These are phyloP conservation scores for Penicillium sp. DNA, from an alignment of 2,329 filamentous ascomycete species.

Conservation along the genomic window DNA sequence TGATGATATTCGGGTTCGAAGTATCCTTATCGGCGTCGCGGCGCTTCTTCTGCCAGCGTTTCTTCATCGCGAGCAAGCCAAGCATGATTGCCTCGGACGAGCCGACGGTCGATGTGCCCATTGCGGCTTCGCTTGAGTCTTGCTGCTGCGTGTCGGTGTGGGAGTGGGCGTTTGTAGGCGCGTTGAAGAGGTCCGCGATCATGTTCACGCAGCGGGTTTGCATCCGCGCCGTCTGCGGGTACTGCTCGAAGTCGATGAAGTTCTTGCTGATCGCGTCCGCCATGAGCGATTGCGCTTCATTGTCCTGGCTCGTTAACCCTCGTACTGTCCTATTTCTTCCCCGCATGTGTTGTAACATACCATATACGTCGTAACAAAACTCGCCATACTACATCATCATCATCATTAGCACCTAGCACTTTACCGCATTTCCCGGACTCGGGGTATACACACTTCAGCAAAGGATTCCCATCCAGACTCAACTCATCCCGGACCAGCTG, in stretches of 20 bases:
- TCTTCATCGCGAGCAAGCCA: slow-evolving; percentile 74
- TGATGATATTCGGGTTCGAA: slow-evolving; percentile 71
- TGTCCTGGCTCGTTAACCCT: slow-evolving; percentile 47
- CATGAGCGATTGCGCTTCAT: slow-evolving; percentile 68
- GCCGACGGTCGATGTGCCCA: slow-evolving; percentile 72
- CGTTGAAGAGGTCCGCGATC: slow-evolving; percentile 68
- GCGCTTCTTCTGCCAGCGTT: slow-evolving; percentile 72
- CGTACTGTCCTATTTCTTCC: neutral
- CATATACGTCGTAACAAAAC: slow-evolving; percentile 75
- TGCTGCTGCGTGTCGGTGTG: neutral
- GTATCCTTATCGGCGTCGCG: slow-evolving; percentile 65
- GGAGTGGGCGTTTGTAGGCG: slow-evolving; percentile 50
- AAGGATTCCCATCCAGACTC: slow-evolving; percentile 69
- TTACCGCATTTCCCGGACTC: neutral
- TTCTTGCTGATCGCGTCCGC: slow-evolving; percentile 73
- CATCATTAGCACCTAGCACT: neutral
- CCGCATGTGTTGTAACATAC: slow-evolving; percentile 9
- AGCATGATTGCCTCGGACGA: slow-evolving; percentile 74
- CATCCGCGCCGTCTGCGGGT: slow-evolving; percentile 64
- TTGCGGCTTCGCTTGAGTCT: slow-evolving; percentile 51
- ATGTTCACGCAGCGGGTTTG: slow-evolving; percentile 72
- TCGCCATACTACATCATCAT: slow-evolving; percentile 30
- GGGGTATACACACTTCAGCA: slow-evolving; percentile 63
- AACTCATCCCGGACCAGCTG: slow-evolving; percentile 68
- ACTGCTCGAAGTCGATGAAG: slow-evolving; percentile 72